Percentiles rank a stretch among this genome's conserved stretches.
These are phyloP conservation scores for Saccharomycopsis phalli DNA, from an alignment of 1,139 yeast genomes.

Conservation along the genomic window DNA sequence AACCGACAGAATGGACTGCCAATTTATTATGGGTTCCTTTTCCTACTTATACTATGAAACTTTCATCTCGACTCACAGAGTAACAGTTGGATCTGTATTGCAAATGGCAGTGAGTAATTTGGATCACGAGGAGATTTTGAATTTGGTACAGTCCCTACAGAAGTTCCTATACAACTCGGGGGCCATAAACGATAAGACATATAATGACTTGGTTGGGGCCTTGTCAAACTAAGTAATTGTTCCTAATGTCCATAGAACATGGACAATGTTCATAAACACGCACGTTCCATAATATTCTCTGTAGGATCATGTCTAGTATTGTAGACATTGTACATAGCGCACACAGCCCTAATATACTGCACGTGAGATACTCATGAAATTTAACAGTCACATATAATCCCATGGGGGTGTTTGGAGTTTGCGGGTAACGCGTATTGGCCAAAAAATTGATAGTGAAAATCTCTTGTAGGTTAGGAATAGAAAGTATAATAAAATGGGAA, in stretches of 20 bases:
- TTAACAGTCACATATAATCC: too few relatives aligned
- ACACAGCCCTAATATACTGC: too few relatives aligned
- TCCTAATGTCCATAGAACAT: too few relatives aligned
- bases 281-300: too few relatives aligned
- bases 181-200: constrained; percentile 9
- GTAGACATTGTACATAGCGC: too few relatives aligned
- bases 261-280: too few relatives aligned
- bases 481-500: constrained; percentile 11
- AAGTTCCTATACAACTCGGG: constrained; percentile 55
- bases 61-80: constrained; percentile 66
- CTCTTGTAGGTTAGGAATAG: constrained; percentile 1
- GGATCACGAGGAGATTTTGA: constrained; percentile 54
- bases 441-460: constrained; percentile 1
- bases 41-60: constrained; percentile 88
- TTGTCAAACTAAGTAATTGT: too few relatives aligned
- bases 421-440: too few relatives aligned
- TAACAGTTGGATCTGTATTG: constrained; percentile 62
- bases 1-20: constrained; percentile 97
- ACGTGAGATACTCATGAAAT: too few relatives aligned
- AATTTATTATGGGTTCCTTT: constrained; percentile 95
- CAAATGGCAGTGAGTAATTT: constrained; percentile 72
- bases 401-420: too few relatives aligned
- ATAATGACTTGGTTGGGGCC: background rate
- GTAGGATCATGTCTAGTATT: too few relatives aligned
- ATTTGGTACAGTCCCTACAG: constrained; percentile 52